These are phyloP conservation scores for Acer campestre DNA, from an alignment of 345 rosid species.

Conservation along the genomic window DNA sequence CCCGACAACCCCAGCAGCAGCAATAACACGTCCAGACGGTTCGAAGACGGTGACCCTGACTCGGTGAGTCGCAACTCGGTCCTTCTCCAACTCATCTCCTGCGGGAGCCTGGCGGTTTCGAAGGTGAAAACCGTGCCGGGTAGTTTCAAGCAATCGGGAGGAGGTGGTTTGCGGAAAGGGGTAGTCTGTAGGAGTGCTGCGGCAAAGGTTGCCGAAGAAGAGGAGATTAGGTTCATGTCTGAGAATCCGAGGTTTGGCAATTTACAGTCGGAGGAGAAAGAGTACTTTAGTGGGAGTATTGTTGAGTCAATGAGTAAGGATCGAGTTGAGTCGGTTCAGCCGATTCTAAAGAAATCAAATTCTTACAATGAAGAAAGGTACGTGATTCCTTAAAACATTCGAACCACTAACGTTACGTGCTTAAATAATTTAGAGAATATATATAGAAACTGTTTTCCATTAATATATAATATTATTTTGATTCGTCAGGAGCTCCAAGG, in stretches of 20 bases:
- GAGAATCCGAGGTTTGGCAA: slow-evolving; percentile 97
- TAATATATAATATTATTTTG: background rate
- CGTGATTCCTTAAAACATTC: background rate
- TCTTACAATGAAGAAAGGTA: slow-evolving; percentile 79
- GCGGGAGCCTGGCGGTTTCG: slow-evolving; percentile 61
- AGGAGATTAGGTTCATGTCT: slow-evolving; percentile 70
- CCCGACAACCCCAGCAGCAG: background rate
- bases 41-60: slow-evolving; percentile 57
- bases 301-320: slow-evolving; percentile 60
- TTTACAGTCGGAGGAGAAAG: slow-evolving; percentile 73
- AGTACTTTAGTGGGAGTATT: slow-evolving; percentile 91
- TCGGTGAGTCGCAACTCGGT: slow-evolving; percentile 56
- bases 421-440: too few relatives aligned
- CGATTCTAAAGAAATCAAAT: slow-evolving; percentile 68
- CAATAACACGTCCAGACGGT: slow-evolving; percentile 27
- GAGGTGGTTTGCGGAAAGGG: slow-evolving; percentile 48
- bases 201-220: slow-evolving; percentile 39
- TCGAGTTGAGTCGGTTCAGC: slow-evolving; percentile 37
- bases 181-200: slow-evolving; percentile 54
- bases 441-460: too few relatives aligned
- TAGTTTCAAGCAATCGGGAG: slow-evolving; percentile 29
- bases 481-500: slow-evolving; percentile 37
- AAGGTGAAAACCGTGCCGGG: slow-evolving; percentile 37
- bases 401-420: too few relatives aligned
- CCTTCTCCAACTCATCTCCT: slow-evolving; percentile 68